Base-by-base conservation (phyloP, 129 eudicot genomes). In the Logfia minima region DNA sequence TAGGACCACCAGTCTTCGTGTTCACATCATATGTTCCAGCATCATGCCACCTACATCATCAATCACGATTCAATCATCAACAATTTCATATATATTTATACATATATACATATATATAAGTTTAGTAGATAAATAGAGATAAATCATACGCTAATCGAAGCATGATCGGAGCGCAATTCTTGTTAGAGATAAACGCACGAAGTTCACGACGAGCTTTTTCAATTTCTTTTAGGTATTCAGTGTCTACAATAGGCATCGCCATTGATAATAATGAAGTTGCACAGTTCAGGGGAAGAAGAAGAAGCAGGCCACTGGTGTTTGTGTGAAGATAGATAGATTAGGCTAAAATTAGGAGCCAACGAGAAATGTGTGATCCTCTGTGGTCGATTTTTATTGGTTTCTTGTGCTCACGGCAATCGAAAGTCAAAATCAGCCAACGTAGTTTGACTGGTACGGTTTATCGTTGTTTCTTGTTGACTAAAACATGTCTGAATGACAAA, bases 1-100 rank as follows among this genome's bases (percentile, higher is more conserved):
- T 94, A 16, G 98, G 90, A 65, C 98, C 98, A 28, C 98, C 98
- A 0, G 96, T 94, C 79, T 94, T 91, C 17, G 96, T 87, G 45
- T 91, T 85, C 78, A 78, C 92, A 75, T 88, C 92, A 71, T 90
- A 94, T 0, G 98, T 94, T 56, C 97, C 98, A 58, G 97, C 98
- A 80, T 94, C 97, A 82, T 94, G 98, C 97, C 97, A 94, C 75
- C 98, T 94, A 34, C 45, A 72, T 39, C 74, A 79, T 13, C 19
- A 63, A 70, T 43, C 41, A 59, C 64, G 23, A 43, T 43, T 14
- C 51, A 73, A 64, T 56, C 63, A 74, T 66, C 76, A 56, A 48
- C 18, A 80, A 74, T 48, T 39, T 41, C 14, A 9, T 32, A 48
- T 22, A 53, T 1, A 35, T 17, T 71, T 51, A 60, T 31, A 63